Percentiles rank a stretch among this genome's conserved stretches.
Conservation (phyloP, 768 basidiomycete species). For the Ephemerocybe angulata region DNA sequence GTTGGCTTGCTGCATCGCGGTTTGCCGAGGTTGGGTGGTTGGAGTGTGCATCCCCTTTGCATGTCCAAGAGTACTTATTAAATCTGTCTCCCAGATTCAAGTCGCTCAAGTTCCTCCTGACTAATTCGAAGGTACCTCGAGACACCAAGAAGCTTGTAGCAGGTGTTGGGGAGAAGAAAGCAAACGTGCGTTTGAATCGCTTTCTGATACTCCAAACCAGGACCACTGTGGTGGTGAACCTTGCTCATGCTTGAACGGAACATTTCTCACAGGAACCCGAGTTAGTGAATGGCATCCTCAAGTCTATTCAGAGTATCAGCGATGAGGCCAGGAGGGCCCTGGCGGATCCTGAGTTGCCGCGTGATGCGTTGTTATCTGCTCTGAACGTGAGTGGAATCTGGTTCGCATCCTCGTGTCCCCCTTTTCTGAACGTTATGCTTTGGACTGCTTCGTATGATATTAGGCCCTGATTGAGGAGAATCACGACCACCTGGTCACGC, state of each 20-base stretch:
- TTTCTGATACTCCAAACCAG: conserved; percentile 1
- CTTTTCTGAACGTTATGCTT: not conserved
- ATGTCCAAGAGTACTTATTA: conserved; percentile 10
- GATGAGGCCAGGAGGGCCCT: conserved; percentile 76
- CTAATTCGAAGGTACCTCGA: conserved; percentile 89
- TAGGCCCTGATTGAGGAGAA: conserved; percentile 87
- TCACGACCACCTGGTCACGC: conserved; percentile 74
- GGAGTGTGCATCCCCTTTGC: not conserved
- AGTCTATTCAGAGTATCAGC: conserved; percentile 79
- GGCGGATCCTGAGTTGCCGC: conserved; percentile 67
- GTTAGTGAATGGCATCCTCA: conserved; percentile 69
- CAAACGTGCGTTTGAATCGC: conserved; percentile 39
- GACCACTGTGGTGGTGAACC: not conserved
- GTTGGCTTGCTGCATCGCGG: not conserved
- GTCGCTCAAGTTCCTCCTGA: conserved; percentile 83
- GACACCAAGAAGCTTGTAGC: conserved; percentile 95
- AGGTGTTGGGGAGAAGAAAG: conserved; percentile 73
- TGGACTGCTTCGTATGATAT: too few species aligned
- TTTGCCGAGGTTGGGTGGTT: not conserved
- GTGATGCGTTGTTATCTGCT: conserved; percentile 57
- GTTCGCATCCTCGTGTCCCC: conserved; percentile 12
- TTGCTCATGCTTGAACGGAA: conserved; percentile 12
- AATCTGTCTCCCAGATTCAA: conserved; percentile 62
- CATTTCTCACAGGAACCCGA: conserved; percentile 67
- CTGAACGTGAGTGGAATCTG: conserved; percentile 57